These are phyloP conservation scores for Yamadazyma sp. DNA, from an alignment of 1,139 yeast species.

Conservation along the genomic window DNA sequence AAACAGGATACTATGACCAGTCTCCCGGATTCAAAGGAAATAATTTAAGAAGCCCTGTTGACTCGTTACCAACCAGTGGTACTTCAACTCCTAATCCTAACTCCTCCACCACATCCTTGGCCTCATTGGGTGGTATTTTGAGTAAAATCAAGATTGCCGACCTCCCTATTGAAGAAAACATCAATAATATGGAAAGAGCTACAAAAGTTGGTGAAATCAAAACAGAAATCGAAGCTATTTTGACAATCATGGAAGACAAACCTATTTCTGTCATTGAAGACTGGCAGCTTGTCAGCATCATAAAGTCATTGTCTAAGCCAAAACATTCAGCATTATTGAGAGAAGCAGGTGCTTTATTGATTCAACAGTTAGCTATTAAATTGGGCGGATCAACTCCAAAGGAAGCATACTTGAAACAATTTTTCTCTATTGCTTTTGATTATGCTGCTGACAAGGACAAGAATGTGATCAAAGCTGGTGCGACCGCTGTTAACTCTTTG, in stretches of 20 bases:
- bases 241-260: constrained; percentile 41
- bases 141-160: constrained; percentile 55
- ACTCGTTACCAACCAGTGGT: constrained; percentile 43
- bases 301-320: constrained; percentile 66
- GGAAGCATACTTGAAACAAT: constrained; percentile 70
- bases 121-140: constrained; percentile 70
- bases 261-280: constrained; percentile 54
- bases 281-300: constrained; percentile 65
- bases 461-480: constrained; percentile 81
- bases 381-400: constrained; percentile 69
- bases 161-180: constrained; percentile 66
- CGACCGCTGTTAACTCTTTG: constrained; percentile 63
- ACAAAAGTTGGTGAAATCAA: constrained; percentile 65
- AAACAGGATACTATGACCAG: constrained; percentile 8
- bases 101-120: constrained; percentile 65
- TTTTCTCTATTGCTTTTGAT: constrained; percentile 59
- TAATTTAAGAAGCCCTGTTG: constrained; percentile 9
- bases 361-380: constrained; percentile 66
- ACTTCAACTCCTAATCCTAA: constrained; percentile 37
- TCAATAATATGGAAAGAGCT: constrained; percentile 57
- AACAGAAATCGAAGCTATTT: constrained; percentile 57
- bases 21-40: not conserved
- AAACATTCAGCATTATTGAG: constrained; percentile 73
- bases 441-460: constrained; percentile 82
- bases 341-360: constrained; percentile 69